Conservation (phyloP, 202 grass and related monocot genomes). For the Zoysia matrella region DNA sequence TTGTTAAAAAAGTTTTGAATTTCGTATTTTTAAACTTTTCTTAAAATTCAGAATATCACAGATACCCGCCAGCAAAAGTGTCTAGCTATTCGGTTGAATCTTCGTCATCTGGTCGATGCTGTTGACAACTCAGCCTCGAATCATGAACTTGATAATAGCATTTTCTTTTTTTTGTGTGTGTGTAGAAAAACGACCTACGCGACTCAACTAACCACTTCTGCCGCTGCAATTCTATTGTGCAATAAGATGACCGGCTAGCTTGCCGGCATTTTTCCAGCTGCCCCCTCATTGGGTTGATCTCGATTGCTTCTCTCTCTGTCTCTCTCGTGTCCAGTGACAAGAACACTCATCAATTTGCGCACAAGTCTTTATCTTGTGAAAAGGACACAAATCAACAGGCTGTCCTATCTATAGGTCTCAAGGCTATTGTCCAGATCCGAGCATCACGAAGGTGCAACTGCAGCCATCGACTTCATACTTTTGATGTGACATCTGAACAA, state of each 20-base stretch:
- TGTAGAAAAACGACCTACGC: neutral
- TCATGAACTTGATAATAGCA: neutral
- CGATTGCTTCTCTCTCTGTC: conserved; percentile 1
- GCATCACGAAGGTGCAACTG: conserved; percentile 26
- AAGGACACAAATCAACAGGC: conserved; percentile 27
- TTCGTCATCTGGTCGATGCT: neutral
- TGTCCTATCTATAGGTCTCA: conserved; percentile 41
- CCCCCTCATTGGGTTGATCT: conserved; percentile 13
- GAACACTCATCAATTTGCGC: conserved; percentile 17
- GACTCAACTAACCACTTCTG: conserved; percentile 20
- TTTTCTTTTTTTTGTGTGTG: too few species aligned
- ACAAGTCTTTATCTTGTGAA: conserved; percentile 30
- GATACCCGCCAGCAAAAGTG: conserved; percentile 5
- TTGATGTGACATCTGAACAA: conserved; percentile 50
- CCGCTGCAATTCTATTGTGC: neutral
- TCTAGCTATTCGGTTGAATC: conserved; percentile 1
- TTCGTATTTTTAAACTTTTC: conserved; percentile 15
- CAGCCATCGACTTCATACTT: conserved; percentile 37
- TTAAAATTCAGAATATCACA: neutral
- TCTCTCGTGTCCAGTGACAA: neutral
- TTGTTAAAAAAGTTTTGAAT: neutral
- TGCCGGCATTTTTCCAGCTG: conserved; percentile 51
- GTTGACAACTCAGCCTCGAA: neutral
- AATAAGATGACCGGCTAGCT: neutral
- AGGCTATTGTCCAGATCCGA: conserved; percentile 16